Evolutionary conservation across 2,329 filamentous ascomycete genomes (phyloP), one percentile per base, ranked within the genome.

Genomic region (Plectosphaerella plurivora): DNA sequence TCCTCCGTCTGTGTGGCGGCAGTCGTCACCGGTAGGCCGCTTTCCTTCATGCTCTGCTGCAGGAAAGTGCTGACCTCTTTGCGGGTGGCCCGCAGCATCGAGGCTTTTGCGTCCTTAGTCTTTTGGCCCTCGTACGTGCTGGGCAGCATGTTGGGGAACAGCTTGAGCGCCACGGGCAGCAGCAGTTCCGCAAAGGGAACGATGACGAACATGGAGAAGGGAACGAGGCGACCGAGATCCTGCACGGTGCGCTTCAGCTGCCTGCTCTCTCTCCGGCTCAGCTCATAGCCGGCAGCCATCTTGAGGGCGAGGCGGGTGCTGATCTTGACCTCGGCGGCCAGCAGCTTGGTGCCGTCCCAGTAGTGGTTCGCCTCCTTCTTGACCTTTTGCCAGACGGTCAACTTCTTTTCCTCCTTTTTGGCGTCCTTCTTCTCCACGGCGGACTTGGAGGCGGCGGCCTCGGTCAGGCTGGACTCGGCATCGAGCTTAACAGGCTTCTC

Each of bases 201-300:
- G 60, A 99, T 93, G 63, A 99, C 82, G 71, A 99, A 99, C 61
- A 97, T 88, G 8, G 92, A 96, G 71, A 99, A 99, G 15, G 94
- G 94, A 14, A 99, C 89, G 54, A 99, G 76, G 15, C 94, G 92
- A 35, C 84, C 91, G 46, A 99, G 79, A 74, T 99, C 94, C 71
- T 95, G 90, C 15, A 97, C 91, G 11, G 94, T 99, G 65, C 94
- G 84, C 75, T 89, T 86, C 52, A 99, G 78, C 81, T 97, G 94
- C 65, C 92, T 84, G 73, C 94, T 84, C 75, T 99, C 94, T 74
- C 94, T 85, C 58, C 94, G 86, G 54, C 89, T 97, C 58, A 99
- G 83, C 72, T 99, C 94, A 73, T 99, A 99, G 8, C 94, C 94
- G 54, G 90, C 92, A 14, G 92, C 91, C 94, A 99, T 99, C 77